Base-by-base conservation (phyloP, 2,329 filamentous ascomycete genomes). In the Zopfia rhizophila region DNA sequence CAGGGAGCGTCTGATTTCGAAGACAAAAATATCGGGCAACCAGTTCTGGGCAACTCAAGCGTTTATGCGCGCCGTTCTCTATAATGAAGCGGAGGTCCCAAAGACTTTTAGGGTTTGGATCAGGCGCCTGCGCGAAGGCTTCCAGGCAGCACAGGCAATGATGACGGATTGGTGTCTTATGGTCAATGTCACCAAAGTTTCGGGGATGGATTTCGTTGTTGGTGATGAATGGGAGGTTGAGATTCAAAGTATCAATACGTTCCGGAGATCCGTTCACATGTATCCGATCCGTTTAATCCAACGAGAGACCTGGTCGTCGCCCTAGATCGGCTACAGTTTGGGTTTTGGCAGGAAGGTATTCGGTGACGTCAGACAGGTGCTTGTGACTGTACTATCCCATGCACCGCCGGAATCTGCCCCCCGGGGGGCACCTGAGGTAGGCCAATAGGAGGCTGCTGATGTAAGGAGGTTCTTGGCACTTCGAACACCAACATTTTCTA, bases 1-100 rank as follows among this genome's bases (percentile, higher is more conserved):
- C 31, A 75, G 66, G 60, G 76, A 74, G 59, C 64, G 49, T 42
- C 71, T 76, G n/a, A 76, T 81, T 17, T 66, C 67, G 11, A 55
- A 45, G n/a, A 61, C 70, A 11, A 71, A 72, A 45, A 40, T 4
- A 38, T 59, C 55, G 61, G 74, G 58, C 36, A 64, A 51, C 51
- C 68, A 53, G 5, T 78, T 78, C 57, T 87, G 83, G 84, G 62
- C 70, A 2, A 61, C 72, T 11, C 75, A 80, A 61, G 76, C 84
- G 2, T 70, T 86, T 27, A 80, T 81, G 68, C 81, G 84, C 30
- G 82, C 82, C 11, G 77, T 80, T 57, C 77, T 83, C 58, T 84
- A 81, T 62, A 71, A 72, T 7, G 78, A 85, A 56, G 76, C 75
- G 8, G 38, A 66, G 1, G 65, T 85, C 4, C 82, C 83, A 1